Conservation (phyloP, 2,329 filamentous ascomycete species). For the Fusarium algeriense region DNA sequence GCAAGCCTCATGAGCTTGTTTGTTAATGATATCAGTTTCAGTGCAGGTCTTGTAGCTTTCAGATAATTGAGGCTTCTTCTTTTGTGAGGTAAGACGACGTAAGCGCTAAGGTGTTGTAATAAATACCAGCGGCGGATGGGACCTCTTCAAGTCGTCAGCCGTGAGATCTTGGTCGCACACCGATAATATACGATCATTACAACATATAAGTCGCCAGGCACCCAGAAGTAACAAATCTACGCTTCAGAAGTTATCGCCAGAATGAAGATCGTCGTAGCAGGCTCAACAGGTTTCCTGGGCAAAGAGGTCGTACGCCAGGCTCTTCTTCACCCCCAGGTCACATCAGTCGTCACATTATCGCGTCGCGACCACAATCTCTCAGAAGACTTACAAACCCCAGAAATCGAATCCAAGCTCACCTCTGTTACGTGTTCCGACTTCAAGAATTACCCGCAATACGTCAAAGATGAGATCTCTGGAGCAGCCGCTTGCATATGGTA, state of each 20-base stretch:
- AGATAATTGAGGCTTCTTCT: neutral
- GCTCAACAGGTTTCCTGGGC: constrained; percentile 58
- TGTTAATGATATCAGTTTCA: neutral
- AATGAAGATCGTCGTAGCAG: constrained; percentile 60
- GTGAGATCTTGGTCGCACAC: too few relatives aligned
- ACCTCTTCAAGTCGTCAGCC: neutral
- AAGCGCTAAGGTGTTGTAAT: neutral
- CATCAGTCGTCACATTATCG: constrained; percentile 56
- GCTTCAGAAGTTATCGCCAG: neutral
- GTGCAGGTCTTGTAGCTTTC: neutral
- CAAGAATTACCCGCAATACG: constrained; percentile 54
- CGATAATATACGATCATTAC: neutral
- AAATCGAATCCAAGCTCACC: constrained; percentile 54
- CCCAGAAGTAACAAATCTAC: too few relatives aligned
- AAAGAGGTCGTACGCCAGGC: constrained; percentile 59
- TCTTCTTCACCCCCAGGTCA: constrained; percentile 52
- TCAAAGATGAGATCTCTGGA: constrained; percentile 55
- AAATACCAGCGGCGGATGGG: neutral
- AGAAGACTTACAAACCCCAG: constrained; percentile 26
- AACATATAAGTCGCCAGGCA: neutral
- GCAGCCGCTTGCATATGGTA: constrained; percentile 61
- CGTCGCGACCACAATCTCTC: constrained; percentile 53
- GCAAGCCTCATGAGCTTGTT: constrained; percentile 2
- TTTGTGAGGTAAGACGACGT: neutral
- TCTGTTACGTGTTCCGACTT: constrained; percentile 57